Evolutionary conservation across 2,329 filamentous ascomycete species (phyloP).

Genomic region (Diaporthe sp.): DNA sequence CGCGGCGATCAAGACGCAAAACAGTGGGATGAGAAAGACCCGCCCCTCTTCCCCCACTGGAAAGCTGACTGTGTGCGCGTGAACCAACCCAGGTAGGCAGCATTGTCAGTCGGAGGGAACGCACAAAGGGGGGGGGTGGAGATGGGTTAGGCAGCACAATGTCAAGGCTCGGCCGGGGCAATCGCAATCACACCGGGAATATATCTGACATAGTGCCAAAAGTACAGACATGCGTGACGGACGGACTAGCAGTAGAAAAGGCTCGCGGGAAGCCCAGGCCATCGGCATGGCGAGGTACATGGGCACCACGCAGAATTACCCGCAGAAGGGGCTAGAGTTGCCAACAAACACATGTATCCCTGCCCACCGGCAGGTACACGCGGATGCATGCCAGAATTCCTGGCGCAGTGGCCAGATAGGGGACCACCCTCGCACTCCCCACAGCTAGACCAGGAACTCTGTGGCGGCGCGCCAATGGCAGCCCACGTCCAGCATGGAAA

Average conservation of each 20-base stretch:
- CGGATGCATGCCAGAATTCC: neutral
- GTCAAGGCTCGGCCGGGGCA: neutral
- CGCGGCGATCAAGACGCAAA: neutral
- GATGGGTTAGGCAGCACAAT: neutral
- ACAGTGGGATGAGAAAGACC: conserved; percentile 13
- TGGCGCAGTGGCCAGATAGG: conserved; percentile 13
- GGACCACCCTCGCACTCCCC: conserved; percentile 6
- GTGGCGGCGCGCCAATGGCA: conserved; percentile 1
- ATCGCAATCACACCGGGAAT: neutral
- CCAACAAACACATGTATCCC: neutral
- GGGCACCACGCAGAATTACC: neutral
- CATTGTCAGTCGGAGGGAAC: neutral
- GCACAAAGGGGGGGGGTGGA: neutral
- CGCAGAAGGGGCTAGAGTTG: neutral
- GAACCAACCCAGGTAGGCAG: neutral
- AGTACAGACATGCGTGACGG: neutral
- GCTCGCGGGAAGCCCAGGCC: neutral
- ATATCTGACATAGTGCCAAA: neutral
- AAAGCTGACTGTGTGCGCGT: neutral
- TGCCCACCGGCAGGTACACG: neutral
- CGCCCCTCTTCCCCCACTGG: neutral
- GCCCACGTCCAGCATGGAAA: neutral
- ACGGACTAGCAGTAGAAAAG: neutral
- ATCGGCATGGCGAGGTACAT: neutral
- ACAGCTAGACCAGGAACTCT: conserved; percentile 22